A percentile compares a stretch with the other conserved stretches of the same genome.
Conservation (phyloP, 257 asterid species). For the Dorcoceras hygrometricum region DNA sequence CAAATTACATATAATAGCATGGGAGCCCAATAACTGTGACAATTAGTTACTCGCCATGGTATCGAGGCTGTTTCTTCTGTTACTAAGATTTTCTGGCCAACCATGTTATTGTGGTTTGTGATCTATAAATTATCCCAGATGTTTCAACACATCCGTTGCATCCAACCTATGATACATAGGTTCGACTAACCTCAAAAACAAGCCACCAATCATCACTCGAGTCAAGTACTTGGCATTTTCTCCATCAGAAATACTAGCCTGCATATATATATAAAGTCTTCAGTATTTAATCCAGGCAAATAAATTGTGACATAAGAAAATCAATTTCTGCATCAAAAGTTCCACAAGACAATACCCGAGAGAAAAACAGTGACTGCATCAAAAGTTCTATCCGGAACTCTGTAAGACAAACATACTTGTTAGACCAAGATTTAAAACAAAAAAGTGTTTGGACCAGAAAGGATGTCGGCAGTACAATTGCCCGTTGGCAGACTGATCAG, state of each 20-base stretch:
- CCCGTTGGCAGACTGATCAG: neutral
- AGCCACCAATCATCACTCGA: constrained; percentile 71
- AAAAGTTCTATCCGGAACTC: constrained; percentile 95
- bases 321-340: neutral
- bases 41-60: constrained; percentile 10
- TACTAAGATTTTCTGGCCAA: constrained; percentile 5
- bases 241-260: constrained; percentile 90
- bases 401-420: constrained; percentile 43
- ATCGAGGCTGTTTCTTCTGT: neutral
- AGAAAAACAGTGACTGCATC: constrained; percentile 91
- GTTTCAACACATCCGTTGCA: constrained; percentile 21
- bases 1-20: constrained; percentile 6
- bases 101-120: constrained; percentile 17
- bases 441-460: neutral
- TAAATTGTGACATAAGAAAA: constrained; percentile 2
- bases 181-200: constrained; percentile 72
- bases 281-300: constrained; percentile 14
- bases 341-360: constrained; percentile 65
- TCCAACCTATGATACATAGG: constrained; percentile 15
- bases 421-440: constrained; percentile 26
- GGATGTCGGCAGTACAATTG: neutral
- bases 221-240: constrained; percentile 68
- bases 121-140: constrained; percentile 16
- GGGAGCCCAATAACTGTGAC: constrained; percentile 6
- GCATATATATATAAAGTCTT: constrained; percentile 36